A percentile compares a stretch with the other conserved stretches of the same genome.
phyloP scores from a whole-genome alignment of 345 rosid genomes.

The Garcia nutans region DNA sequence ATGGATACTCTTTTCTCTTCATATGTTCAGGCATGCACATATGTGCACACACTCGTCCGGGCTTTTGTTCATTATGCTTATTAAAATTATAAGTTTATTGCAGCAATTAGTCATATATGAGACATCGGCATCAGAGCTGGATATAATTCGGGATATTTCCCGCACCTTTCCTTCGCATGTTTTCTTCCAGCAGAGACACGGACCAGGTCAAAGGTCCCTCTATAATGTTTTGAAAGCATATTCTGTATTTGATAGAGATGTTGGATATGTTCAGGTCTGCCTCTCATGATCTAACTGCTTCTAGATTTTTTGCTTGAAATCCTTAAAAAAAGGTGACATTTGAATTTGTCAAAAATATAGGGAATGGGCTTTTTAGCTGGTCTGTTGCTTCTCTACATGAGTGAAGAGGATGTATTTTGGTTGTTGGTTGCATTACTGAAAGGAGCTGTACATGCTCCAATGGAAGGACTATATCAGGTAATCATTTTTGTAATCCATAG shows the following conservation, averaged over 20 bases:
- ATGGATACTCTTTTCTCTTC: background rate
- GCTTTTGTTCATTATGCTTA: background rate
- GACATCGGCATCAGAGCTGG: slow-evolving; percentile 90
- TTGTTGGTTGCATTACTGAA: slow-evolving; percentile 89
- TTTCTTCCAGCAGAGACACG: slow-evolving; percentile 98
- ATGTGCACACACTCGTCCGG: background rate
- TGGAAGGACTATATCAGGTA: slow-evolving; percentile 97
- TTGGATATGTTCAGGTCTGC: slow-evolving; percentile 94
- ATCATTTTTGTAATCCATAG: slow-evolving; percentile 8
- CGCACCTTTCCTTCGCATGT: slow-evolving; percentile 96
- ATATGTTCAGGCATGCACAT: background rate
- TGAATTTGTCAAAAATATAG: slow-evolving; percentile 43
- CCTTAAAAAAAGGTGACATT: slow-evolving; percentile 8
- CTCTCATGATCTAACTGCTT: background rate
- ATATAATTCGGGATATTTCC: slow-evolving; percentile 89
- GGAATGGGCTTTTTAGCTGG: slow-evolving; percentile 97
- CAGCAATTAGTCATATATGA: slow-evolving; percentile 92
- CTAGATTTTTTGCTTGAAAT: slow-evolving; percentile 9
- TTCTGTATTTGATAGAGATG: slow-evolving; percentile 92
- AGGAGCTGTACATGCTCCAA: slow-evolving; percentile 97
- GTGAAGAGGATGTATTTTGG: slow-evolving; percentile 99
- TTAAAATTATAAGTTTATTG: slow-evolving; percentile 18
- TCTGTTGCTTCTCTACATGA: slow-evolving; percentile 92
- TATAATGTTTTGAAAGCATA: slow-evolving; percentile 96
- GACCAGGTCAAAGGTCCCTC: slow-evolving; percentile 96